Evolutionary conservation across 257 asterid species (phyloP).

Genomic region (Apocynum venetum): DNA sequence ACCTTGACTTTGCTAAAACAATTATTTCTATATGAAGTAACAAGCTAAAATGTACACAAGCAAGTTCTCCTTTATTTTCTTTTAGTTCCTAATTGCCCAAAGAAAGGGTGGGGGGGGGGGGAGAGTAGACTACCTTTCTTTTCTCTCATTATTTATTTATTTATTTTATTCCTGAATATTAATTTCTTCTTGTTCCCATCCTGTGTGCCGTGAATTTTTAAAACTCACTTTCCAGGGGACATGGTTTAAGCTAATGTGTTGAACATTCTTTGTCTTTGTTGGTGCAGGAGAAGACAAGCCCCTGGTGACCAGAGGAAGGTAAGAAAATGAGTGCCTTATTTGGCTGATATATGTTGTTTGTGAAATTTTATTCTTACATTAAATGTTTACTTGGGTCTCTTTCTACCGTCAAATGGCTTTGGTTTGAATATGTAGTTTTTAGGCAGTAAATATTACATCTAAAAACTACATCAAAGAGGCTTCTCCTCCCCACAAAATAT

Average conservation of each 20-base stretch:
- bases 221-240: conserved; percentile 5
- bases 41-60: not conserved
- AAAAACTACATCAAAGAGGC: not conserved
- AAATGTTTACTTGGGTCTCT: not conserved
- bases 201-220: not conserved
- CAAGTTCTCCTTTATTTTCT: not conserved
- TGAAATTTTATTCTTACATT: not conserved
- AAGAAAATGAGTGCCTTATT: not conserved
- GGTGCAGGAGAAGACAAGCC: conserved; percentile 73
- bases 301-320: conserved; percentile 53
- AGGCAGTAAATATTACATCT: not conserved
- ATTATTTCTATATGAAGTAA: not conserved
- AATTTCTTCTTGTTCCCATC: not conserved
- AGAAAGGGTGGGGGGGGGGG: not conserved
- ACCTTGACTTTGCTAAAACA: not conserved
- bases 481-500: not conserved
- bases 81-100: not conserved
- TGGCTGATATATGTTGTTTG: not conserved
- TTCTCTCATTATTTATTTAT: not conserved
- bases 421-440: not conserved
- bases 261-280: conserved; percentile 12
- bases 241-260: not conserved
- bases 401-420: not conserved
- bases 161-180: not conserved
- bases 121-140: not conserved